Conservation (phyloP, 2,329 filamentous ascomycete species). For the Pseudopyrenochaeta lycopersici region DNA sequence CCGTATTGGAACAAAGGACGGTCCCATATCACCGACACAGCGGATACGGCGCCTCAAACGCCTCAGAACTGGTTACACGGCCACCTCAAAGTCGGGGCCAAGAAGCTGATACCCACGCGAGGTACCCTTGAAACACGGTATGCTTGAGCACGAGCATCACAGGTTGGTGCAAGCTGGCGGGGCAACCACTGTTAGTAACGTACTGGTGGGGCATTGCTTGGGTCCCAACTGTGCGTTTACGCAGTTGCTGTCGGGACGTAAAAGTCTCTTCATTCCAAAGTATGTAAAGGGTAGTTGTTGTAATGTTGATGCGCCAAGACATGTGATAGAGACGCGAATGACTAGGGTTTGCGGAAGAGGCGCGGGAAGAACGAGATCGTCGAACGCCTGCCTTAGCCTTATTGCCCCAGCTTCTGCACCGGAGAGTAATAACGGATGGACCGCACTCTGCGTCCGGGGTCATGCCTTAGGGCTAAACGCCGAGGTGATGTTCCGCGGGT, state of each 20-base stretch:
- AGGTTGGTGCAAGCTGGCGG: neutral
- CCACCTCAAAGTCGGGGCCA: constrained; percentile 9
- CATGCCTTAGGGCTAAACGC: neutral
- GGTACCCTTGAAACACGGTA: constrained; percentile 30
- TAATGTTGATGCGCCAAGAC: too few relatives aligned
- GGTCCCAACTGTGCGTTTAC: neutral
- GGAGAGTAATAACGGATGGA: neutral
- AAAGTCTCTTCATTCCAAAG: neutral
- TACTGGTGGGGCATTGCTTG: neutral
- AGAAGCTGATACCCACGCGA: constrained; percentile 26
- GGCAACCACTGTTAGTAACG: neutral
- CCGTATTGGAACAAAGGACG: too few relatives aligned
- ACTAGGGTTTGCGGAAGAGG: neutral
- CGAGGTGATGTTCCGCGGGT: neutral
- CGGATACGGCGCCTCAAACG: constrained; percentile 12
- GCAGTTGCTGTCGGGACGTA: neutral
- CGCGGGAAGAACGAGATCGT: neutral
- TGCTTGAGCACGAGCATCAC: constrained; percentile 14
- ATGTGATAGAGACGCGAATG: too few relatives aligned
- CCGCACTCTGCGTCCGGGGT: neutral
- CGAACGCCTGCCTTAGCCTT: neutral
- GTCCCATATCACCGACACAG: too few relatives aligned
- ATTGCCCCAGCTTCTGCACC: neutral
- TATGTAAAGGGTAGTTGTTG: neutral
- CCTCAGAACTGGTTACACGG: constrained; percentile 11